Evolutionary conservation across 371 early-diverging fungal genomes (phyloP).

Genomic region (Mucor irregularis): DNA sequence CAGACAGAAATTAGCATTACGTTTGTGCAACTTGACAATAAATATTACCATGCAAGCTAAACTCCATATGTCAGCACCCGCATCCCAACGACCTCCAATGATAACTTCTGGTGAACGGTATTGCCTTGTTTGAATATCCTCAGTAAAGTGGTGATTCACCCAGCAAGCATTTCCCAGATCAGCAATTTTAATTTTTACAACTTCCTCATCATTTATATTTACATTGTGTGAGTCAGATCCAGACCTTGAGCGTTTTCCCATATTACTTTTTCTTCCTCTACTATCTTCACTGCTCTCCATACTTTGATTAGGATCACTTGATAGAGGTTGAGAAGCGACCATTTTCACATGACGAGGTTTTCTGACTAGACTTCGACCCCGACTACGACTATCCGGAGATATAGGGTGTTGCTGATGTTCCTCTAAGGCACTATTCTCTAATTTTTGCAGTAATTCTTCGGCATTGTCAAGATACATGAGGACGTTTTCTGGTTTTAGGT

Average conservation of each 20-base stretch:
- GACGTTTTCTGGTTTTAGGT: constrained; percentile 97
- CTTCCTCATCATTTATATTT: constrained; percentile 13
- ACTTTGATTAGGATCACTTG: constrained; percentile 9
- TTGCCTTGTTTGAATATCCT: constrained; percentile 97
- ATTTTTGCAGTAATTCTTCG: constrained; percentile 59
- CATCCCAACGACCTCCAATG: constrained; percentile 89
- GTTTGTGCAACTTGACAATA: neutral
- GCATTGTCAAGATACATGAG: constrained; percentile 88
- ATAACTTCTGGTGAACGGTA: constrained; percentile 98
- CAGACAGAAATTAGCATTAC: neutral
- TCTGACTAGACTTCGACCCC: constrained; percentile 36
- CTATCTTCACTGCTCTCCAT: no score
- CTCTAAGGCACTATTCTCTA: neutral
- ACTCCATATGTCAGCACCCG: constrained; percentile 97
- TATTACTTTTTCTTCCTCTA: constrained; percentile 11
- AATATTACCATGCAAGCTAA: constrained; percentile 86
- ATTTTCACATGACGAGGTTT: constrained; percentile 30
- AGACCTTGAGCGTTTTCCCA: constrained; percentile 17
- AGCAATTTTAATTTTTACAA: constrained; percentile 88
- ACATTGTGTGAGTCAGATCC: constrained; percentile 4
- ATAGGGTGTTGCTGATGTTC: neutral
- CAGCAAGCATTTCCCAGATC: constrained; percentile 99
- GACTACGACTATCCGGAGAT: constrained; percentile 12
- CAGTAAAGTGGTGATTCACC: constrained; percentile 92
- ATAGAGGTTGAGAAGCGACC: constrained; percentile 42